Conservation (phyloP, 768 basidiomycete genomes). For the Leccinum longicurvipes region DNA sequence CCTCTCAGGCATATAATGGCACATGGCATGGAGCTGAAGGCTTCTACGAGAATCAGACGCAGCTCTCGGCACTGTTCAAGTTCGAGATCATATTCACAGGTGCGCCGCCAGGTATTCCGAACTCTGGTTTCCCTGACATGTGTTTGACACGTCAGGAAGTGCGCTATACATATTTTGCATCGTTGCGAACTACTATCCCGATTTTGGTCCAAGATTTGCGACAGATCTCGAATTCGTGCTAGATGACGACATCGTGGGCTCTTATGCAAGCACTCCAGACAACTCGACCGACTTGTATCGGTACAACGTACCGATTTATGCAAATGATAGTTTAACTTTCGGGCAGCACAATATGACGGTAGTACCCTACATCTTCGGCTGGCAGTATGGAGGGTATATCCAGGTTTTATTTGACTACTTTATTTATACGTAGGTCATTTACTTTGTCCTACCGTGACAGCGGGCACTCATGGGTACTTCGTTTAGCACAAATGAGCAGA, state of each 20-base stretch:
- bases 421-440: conserved; percentile 19
- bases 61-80: too few species aligned
- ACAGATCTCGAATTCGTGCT: conserved; percentile 11
- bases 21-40: too few species aligned
- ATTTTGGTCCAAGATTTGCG: too few species aligned
- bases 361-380: too few species aligned
- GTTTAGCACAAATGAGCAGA: conserved; percentile 4
- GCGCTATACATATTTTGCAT: conserved; percentile 20
- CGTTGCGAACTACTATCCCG: conserved; percentile 3
- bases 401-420: conserved; percentile 17
- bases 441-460: not conserved
- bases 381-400: too few species aligned
- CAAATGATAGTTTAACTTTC: conserved; percentile 3
- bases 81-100: conserved; percentile 13
- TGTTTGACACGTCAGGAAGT: conserved; percentile 1
- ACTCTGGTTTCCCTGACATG: not conserved
- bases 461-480: not conserved
- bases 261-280: not conserved
- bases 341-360: conserved; percentile 9
- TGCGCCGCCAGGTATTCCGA: not conserved
- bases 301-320: conserved; percentile 10
- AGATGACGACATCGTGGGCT: not conserved
- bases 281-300: conserved; percentile 3
- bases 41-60: too few species aligned
- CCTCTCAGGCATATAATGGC: conserved; percentile 3